phyloP scores from a whole-genome alignment of 2,329 filamentous ascomycete genomes.

The Pseudopithomyces chartarum region DNA sequence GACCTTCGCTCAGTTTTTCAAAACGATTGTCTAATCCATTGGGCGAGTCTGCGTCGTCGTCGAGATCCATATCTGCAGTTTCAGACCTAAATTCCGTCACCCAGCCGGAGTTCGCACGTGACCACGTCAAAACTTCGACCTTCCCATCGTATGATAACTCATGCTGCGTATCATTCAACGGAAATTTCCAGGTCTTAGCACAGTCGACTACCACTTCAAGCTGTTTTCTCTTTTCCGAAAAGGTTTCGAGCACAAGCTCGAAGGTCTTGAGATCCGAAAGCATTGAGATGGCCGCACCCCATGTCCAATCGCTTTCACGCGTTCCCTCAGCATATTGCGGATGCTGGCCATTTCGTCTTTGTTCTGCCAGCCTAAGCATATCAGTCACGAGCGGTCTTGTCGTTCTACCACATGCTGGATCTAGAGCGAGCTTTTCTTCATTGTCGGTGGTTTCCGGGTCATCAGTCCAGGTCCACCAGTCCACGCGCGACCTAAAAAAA shows the following conservation, averaged over 20 bases:
- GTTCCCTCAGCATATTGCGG: neutral
- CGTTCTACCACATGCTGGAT: neutral
- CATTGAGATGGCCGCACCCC: neutral
- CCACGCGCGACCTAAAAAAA: neutral
- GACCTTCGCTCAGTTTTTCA: neutral
- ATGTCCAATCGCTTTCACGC: neutral
- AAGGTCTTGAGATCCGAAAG: constrained; percentile 3
- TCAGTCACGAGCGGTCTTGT: neutral
- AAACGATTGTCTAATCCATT: no score
- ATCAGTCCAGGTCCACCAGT: constrained; percentile 7
- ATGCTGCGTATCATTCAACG: neutral
- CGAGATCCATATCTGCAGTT: neutral
- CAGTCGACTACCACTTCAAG: constrained; percentile 1
- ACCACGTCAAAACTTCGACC: neutral
- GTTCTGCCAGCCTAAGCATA: constrained; percentile 1
- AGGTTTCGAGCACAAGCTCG: constrained; percentile 6
- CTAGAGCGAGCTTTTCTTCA: constrained; percentile 5
- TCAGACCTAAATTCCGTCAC: neutral
- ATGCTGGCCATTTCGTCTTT: neutral
- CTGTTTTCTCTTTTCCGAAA: neutral
- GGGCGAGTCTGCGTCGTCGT: neutral
- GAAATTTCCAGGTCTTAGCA: constrained; percentile 2
- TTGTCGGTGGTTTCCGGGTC: neutral
- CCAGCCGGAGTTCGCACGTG: neutral
- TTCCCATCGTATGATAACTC: constrained; percentile 2